These are phyloP conservation scores for Sisymbrium altissimum DNA, from an alignment of 345 rosid species.

Conservation along the genomic window DNA sequence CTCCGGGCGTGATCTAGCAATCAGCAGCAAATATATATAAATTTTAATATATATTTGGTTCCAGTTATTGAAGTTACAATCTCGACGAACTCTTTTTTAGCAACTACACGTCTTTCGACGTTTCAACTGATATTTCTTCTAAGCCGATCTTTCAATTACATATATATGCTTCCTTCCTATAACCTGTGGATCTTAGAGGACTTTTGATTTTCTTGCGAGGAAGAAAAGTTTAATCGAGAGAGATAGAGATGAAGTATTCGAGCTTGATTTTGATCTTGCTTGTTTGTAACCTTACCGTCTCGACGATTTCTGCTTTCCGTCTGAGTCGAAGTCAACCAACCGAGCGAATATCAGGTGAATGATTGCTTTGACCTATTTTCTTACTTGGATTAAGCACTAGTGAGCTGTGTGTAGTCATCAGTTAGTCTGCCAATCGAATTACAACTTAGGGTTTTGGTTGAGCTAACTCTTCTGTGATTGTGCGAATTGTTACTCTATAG, in stretches of 20 bases:
- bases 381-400: background rate
- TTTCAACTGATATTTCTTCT: constrained; percentile 26
- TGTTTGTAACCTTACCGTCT: constrained; percentile 36
- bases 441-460: background rate
- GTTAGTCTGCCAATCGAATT: background rate
- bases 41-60: background rate
- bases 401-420: constrained; percentile 4
- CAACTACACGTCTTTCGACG: constrained; percentile 38
- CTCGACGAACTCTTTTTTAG: constrained; percentile 30
- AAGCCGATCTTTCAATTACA: background rate
- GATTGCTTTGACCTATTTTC: background rate
- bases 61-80: constrained; percentile 13
- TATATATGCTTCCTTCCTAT: too few relatives aligned
- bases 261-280: constrained; percentile 46
- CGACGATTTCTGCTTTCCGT: constrained; percentile 49
- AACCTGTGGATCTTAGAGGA: too few relatives aligned
- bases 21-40: background rate
- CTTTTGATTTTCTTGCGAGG: too few relatives aligned
- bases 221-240: background rate
- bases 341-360: constrained; percentile 83
- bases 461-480: background rate
- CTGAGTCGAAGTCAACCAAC: constrained; percentile 68
- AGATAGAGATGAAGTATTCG: constrained; percentile 47
- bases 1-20: constrained; percentile 20
- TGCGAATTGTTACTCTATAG: background rate